Conservation (phyloP, 495 filamentous ascomycete species). For the Penicillium pulvis region DNA sequence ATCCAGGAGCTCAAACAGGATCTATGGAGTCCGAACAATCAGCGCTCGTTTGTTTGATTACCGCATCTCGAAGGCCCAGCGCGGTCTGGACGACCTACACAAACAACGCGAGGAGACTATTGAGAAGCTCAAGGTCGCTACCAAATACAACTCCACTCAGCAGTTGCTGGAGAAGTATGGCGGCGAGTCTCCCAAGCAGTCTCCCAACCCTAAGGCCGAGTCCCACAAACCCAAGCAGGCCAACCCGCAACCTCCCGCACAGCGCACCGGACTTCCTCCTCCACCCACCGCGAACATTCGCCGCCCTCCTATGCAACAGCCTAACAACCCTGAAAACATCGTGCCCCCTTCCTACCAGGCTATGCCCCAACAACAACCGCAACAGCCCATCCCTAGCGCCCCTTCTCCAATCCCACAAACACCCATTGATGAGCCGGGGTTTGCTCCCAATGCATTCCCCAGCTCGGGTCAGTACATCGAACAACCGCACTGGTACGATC, state of each 20-base stretch:
- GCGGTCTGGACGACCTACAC: conserved; percentile 70
- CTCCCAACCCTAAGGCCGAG: conserved; percentile 37
- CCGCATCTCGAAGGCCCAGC: conserved; percentile 67
- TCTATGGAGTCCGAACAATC: conserved; percentile 64
- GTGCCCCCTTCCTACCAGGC: conserved; percentile 27
- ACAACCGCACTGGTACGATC: conserved; percentile 84
- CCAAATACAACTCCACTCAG: conserved; percentile 93
- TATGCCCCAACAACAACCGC: neutral
- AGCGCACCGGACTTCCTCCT: conserved; percentile 65
- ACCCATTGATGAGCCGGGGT: conserved; percentile 44
- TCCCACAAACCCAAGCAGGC: conserved; percentile 26
- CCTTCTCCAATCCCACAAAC: conserved; percentile 20
- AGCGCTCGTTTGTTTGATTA: conserved; percentile 75
- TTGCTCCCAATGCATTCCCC: conserved; percentile 63
- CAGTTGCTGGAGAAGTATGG: conserved; percentile 94
- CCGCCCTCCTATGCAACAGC: conserved; percentile 22
- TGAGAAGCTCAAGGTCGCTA: conserved; percentile 89
- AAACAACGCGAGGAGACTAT: conserved; percentile 83
- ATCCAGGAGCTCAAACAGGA: conserved; percentile 41
- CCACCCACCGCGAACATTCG: conserved; percentile 88
- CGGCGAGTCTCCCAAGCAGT: conserved; percentile 56
- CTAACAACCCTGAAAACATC: conserved; percentile 13
- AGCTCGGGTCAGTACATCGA: conserved; percentile 48
- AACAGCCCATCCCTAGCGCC: conserved; percentile 18
- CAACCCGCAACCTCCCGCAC: conserved; percentile 28